Conservation (phyloP, 192 early-diverging fungal species). For the Gigaspora rosea region DNA sequence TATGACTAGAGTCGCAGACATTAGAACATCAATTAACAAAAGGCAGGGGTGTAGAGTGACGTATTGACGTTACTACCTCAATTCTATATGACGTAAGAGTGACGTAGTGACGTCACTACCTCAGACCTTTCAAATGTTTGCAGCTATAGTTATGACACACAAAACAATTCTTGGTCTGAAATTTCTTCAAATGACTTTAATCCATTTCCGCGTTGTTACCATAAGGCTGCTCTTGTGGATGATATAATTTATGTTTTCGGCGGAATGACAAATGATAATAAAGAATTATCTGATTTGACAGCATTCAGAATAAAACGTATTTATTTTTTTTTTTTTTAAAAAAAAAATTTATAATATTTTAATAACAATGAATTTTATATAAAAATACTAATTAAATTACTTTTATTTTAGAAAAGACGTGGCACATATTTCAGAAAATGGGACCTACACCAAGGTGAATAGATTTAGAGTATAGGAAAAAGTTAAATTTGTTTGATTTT, state of each 20-base stretch:
- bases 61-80: too few relatives aligned
- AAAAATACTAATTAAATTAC: neutral
- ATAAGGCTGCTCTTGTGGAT: slow-evolving; percentile 40
- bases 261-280: slow-evolving; percentile 39
- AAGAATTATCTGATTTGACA: slow-evolving; percentile 49
- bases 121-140: too few relatives aligned
- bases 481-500: too few relatives aligned
- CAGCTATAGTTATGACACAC: too few relatives aligned
- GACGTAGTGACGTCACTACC: too few relatives aligned
- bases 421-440: slow-evolving; percentile 50
- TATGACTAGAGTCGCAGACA: too few relatives aligned
- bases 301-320: slow-evolving; percentile 49
- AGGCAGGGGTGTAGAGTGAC: too few relatives aligned
- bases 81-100: too few relatives aligned
- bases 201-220: slow-evolving; percentile 46
- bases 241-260: slow-evolving; percentile 60
- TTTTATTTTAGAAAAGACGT: slow-evolving; percentile 40
- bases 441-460: slow-evolving; percentile 37
- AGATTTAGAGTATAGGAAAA: too few relatives aligned
- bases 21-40: too few relatives aligned
- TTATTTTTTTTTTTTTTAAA: neutral
- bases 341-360: neutral
- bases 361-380: neutral
- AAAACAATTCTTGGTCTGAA: slow-evolving; percentile 44
- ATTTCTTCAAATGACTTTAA: slow-evolving; percentile 46